A percentile compares a stretch with the other conserved stretches of the same genome.
Evolutionary conservation across 768 basidiomycete species (phyloP).

Genomic region (Suillus tomentosus): DNA sequence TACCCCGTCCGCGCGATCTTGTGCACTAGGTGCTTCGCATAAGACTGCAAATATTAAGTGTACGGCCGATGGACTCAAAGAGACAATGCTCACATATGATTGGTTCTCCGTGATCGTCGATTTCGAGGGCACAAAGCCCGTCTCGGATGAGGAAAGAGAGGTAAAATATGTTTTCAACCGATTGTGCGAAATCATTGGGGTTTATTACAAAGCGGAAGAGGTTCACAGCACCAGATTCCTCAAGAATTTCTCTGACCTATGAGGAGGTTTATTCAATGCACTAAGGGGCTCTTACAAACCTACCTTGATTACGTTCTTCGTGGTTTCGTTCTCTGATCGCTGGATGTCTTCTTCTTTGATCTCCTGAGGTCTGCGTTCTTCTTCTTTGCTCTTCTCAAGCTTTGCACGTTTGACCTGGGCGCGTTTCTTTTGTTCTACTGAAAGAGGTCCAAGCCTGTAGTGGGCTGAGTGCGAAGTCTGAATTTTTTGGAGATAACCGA

Average conservation of each 20-base stretch:
- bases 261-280: neutral
- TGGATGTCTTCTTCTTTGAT: conserved; percentile 81
- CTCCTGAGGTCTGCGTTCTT: conserved; percentile 74
- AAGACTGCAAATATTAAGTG: conserved; percentile 41
- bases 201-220: conserved; percentile 89
- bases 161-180: conserved; percentile 96
- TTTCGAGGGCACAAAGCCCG: conserved; percentile 75
- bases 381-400: conserved; percentile 71
- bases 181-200: conserved; percentile 88
- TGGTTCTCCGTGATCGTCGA: conserved; percentile 67
- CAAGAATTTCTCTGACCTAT: conserved; percentile 66
- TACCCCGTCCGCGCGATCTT: conserved; percentile 64
- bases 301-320: conserved; percentile 79
- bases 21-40: conserved; percentile 63
- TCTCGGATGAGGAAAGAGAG: conserved; percentile 91
- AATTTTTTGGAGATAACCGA: conserved; percentile 37
- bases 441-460: conserved; percentile 86
- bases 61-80: neutral
- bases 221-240: conserved; percentile 57
- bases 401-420: conserved; percentile 57
- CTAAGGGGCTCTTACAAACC: conserved; percentile 23
- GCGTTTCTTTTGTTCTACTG: conserved; percentile 83
- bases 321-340: conserved; percentile 85
- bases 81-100: conserved; percentile 58
- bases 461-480: conserved; percentile 17